Evolutionary conservation across 331 rosid species (phyloP).

Genomic region (Phaseolus coccineus): DNA sequence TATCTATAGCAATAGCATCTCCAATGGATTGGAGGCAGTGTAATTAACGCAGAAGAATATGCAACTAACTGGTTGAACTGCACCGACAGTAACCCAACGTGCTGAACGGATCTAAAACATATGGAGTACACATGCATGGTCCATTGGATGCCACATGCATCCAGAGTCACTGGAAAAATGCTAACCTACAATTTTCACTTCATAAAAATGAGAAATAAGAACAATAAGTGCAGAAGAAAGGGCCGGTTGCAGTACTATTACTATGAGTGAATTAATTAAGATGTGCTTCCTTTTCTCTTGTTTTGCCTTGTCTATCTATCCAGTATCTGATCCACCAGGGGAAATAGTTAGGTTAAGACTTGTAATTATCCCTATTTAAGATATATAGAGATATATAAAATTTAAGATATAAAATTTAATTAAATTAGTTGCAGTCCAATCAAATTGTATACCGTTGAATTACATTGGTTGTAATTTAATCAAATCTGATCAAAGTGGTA

Average conservation of each 20-base stretch:
- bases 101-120: neutral
- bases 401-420: too few species aligned
- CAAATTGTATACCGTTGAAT: too few species aligned
- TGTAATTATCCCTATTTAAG: too few species aligned
- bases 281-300: neutral
- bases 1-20: neutral
- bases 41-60: neutral
- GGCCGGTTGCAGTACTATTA: too few species aligned
- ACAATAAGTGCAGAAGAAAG: neutral
- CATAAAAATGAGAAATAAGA: neutral
- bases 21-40: neutral
- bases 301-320: neutral
- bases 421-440: too few species aligned
- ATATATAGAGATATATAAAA: too few species aligned
- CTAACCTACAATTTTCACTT: neutral
- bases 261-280: neutral
- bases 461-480: too few species aligned
- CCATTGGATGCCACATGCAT: neutral
- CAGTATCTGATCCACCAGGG: conserved; percentile 24
- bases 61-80: neutral
- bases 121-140: neutral
- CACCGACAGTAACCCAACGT: conserved; percentile 36
- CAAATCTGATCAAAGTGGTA: too few species aligned
- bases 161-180: conserved; percentile 25
- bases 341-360: conserved; percentile 10